Percentiles rank a stretch among this genome's conserved stretches.
Conservation (phyloP, 179 eudicot species). For the Pouteria campechiana region DNA sequence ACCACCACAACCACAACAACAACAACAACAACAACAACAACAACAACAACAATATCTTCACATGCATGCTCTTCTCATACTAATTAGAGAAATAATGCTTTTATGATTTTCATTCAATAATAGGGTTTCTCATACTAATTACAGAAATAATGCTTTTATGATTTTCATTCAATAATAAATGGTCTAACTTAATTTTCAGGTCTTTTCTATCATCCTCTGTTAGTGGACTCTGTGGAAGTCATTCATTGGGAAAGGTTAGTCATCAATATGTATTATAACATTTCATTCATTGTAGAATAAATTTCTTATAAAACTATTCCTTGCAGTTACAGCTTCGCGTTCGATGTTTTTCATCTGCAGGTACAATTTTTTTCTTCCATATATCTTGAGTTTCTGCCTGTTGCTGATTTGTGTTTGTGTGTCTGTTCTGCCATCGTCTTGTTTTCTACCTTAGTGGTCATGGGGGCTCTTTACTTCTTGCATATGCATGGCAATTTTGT, state of each 20-base stretch:
- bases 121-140: not conserved
- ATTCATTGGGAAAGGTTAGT: slow-evolving; percentile 49
- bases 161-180: slow-evolving; percentile 5
- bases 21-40: too few species aligned
- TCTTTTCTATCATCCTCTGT: slow-evolving; percentile 17
- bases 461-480: too few species aligned
- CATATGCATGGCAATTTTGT: too few species aligned
- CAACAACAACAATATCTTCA: too few species aligned
- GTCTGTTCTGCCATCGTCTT: not conserved
- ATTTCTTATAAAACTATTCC: slow-evolving; percentile 4
- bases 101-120: not conserved
- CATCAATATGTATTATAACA: not conserved
- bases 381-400: not conserved
- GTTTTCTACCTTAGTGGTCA: too few species aligned
- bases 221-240: slow-evolving; percentile 13
- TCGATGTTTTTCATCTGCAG: slow-evolving; percentile 59
- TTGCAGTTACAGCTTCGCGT: slow-evolving; percentile 44
- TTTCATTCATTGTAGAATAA: not conserved
- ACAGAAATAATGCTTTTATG: slow-evolving; percentile 4
- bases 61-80: too few species aligned
- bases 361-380: slow-evolving; percentile 13
- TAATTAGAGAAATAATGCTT: not conserved
- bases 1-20: too few species aligned
- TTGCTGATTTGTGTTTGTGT: not conserved
- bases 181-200: slow-evolving; percentile 42